These are phyloP conservation scores for Chaetothyriales sp. DNA, from an alignment of 2,329 filamentous ascomycete species.

Conservation along the genomic window DNA sequence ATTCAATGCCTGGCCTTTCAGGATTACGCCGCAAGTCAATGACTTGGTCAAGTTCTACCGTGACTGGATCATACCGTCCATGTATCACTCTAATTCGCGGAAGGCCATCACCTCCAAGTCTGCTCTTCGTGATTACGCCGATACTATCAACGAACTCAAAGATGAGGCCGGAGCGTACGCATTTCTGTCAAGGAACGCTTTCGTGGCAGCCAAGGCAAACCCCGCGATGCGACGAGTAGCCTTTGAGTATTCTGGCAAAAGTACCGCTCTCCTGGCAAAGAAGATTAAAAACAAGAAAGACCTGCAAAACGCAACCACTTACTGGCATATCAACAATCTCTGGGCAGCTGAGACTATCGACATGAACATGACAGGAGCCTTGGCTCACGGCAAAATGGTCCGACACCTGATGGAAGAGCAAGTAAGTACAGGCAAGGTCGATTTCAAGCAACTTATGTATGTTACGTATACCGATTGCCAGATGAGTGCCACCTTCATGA, in stretches of 20 bases:
- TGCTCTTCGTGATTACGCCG: neutral
- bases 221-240: neutral
- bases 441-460: slow-evolving; percentile 4
- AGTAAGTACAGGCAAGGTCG: slow-evolving; percentile 1
- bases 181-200: neutral
- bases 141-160: neutral
- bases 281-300: slow-evolving; percentile 1
- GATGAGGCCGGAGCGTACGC: neutral
- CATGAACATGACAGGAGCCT: slow-evolving; percentile 1
- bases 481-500: slow-evolving; percentile 4
- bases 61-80: slow-evolving; percentile 2
- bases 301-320: neutral
- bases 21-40: slow-evolving; percentile 4
- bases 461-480: slow-evolving; percentile 5
- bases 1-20: slow-evolving; percentile 2
- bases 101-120: neutral
- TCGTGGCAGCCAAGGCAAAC: neutral
- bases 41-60: slow-evolving; percentile 5
- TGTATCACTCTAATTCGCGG: neutral
- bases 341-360: slow-evolving; percentile 1
- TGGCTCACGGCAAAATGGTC: slow-evolving; percentile 4
- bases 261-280: neutral
- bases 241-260: neutral
- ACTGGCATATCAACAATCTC: slow-evolving; percentile 1
- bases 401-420: slow-evolving; percentile 1